Evolutionary conservation across 2,329 filamentous ascomycete species (phyloP).

Genomic region (Diplocarpon rosae): DNA sequence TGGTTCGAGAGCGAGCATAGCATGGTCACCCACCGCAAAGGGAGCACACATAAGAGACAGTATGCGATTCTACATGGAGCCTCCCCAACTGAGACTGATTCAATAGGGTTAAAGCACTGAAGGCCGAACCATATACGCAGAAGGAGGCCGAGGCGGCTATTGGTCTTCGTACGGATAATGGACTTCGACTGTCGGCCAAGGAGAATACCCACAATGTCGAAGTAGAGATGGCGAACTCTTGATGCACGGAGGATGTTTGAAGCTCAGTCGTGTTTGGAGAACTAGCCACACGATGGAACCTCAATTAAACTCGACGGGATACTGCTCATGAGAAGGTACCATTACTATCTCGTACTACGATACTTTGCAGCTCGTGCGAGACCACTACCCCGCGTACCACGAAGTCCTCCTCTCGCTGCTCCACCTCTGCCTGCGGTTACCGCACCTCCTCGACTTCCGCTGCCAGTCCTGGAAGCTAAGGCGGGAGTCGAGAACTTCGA

Average conservation of each 20-base stretch:
- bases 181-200: constrained; percentile 30
- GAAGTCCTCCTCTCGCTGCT: constrained; percentile 22
- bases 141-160: constrained; percentile 74
- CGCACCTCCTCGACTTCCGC: constrained; percentile 18
- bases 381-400: constrained; percentile 27
- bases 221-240: constrained; percentile 31
- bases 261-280: not conserved
- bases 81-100: not conserved
- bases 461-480: constrained; percentile 22
- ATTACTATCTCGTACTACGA: constrained; percentile 21
- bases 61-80: constrained; percentile 28
- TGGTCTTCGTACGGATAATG: constrained; percentile 62
- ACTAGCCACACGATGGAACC: not conserved
- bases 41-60: constrained; percentile 91
- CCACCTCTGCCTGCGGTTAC: constrained; percentile 24
- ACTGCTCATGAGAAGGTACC: constrained; percentile 7
- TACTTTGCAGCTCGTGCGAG: constrained; percentile 26
- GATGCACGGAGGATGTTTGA: constrained; percentile 15
- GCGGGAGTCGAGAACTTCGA: constrained; percentile 30
- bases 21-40: constrained; percentile 63
- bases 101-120: constrained; percentile 64
- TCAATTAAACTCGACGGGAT: not conserved
- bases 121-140: constrained; percentile 77
- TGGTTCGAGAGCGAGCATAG: constrained; percentile 86
- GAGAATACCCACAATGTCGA: constrained; percentile 29